These are phyloP conservation scores for Didymella keratinophila DNA, from an alignment of 2,329 filamentous ascomycete species.

Conservation along the genomic window DNA sequence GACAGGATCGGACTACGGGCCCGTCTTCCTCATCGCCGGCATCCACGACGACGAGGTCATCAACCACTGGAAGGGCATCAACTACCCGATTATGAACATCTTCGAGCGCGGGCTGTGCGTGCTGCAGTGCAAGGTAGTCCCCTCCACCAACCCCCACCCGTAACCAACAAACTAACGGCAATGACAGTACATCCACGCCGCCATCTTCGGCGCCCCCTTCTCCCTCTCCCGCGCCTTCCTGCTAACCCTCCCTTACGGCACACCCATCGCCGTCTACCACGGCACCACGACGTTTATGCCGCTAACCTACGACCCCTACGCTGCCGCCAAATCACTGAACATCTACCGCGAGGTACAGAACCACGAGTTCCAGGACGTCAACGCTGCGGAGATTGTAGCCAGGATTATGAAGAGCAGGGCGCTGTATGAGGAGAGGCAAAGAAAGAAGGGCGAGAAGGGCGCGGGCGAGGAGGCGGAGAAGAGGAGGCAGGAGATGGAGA, in stretches of 20 bases:
- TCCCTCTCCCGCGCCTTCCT: constrained; percentile 83
- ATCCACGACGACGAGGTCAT: constrained; percentile 95
- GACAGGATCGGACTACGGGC: constrained; percentile 75
- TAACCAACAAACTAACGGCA: too few relatives aligned
- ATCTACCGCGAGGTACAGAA: constrained; percentile 81
- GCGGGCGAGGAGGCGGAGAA: constrained; percentile 68
- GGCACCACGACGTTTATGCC: constrained; percentile 94
- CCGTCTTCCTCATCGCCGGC: constrained; percentile 88
- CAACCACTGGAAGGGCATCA: constrained; percentile 95
- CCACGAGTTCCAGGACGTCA: constrained; percentile 86
- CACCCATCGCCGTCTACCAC: constrained; percentile 86
- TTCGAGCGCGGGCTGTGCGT: constrained; percentile 96
- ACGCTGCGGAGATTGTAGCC: constrained; percentile 89
- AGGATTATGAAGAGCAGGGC: constrained; percentile 87
- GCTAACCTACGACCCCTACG: constrained; percentile 67
- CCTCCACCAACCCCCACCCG: not conserved
- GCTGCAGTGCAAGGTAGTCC: constrained; percentile 82
- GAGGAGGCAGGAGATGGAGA: constrained; percentile 49
- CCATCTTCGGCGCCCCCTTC: constrained; percentile 91
- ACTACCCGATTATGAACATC: constrained; percentile 99
- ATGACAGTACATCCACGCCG: constrained; percentile 79
- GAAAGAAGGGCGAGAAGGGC: constrained; percentile 87
- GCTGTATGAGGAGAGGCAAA: constrained; percentile 90
- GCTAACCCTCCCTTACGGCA: constrained; percentile 69
- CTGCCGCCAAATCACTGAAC: constrained; percentile 78